Conservation (phyloP, 768 basidiomycete species). For the Boletus coccyginus region DNA sequence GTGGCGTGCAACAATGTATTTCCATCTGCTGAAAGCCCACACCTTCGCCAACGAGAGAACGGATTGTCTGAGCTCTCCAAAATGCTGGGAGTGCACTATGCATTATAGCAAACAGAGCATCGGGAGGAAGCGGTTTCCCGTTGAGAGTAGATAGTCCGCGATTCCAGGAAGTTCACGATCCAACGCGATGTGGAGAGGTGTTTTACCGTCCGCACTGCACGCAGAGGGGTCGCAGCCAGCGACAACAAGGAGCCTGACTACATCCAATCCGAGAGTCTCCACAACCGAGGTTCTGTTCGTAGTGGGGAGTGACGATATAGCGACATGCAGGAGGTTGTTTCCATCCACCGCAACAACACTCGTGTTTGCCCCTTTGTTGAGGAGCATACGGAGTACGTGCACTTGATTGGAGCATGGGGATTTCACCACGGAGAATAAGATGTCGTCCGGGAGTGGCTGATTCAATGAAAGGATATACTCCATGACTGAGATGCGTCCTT, state of each 20-base stretch:
- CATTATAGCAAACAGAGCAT: neutral
- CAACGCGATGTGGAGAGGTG: neutral
- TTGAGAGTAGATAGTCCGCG: neutral
- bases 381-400: too few species aligned
- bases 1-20: neutral
- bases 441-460: too few species aligned
- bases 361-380: too few species aligned
- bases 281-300: too few species aligned
- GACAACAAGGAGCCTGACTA: neutral
- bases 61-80: neutral
- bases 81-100: neutral
- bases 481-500: too few species aligned
- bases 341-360: too few species aligned
- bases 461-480: too few species aligned
- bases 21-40: neutral
- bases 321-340: too few species aligned
- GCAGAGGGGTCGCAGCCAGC: neutral
- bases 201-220: neutral
- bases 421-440: too few species aligned
- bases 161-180: neutral
- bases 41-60: neutral
- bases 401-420: too few species aligned
- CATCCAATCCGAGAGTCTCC: neutral
- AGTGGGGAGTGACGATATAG: too few species aligned
- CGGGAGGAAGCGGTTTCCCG: too few species aligned